These are phyloP conservation scores for Lodderomyces orthopsilosis DNA, from an alignment of 1,139 yeast genomes.

Conservation along the genomic window DNA sequence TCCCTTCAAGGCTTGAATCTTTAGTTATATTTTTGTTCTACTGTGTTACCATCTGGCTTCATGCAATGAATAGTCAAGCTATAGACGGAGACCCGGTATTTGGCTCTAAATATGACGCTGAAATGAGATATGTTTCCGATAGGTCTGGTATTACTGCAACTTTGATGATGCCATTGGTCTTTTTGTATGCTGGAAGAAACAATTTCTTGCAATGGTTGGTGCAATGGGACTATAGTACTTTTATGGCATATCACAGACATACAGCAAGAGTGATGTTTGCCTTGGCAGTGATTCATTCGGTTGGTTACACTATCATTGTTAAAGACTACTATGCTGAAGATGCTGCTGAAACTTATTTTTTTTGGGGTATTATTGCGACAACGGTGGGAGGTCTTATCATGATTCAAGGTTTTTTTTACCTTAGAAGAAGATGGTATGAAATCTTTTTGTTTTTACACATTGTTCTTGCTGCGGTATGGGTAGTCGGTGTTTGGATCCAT, in stretches of 20 bases:
- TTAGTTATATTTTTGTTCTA: conserved; percentile 37
- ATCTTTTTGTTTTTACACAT: conserved; percentile 42
- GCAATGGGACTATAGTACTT: conserved; percentile 38
- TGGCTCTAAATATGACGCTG: conserved; percentile 15
- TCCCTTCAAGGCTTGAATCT: conserved; percentile 29
- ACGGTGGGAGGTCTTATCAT: conserved; percentile 34
- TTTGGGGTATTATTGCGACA: conserved; percentile 30
- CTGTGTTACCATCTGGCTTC: conserved; percentile 41
- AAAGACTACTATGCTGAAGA: conserved; percentile 6
- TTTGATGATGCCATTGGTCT: conserved; percentile 31
- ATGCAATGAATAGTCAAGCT: conserved; percentile 21
- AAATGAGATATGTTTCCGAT: conserved; percentile 29
- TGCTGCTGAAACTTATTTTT: conserved; percentile 7
- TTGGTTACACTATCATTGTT: conserved; percentile 30
- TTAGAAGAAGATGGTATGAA: conserved; percentile 47
- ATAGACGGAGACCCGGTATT: conserved; percentile 21
- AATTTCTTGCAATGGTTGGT: conserved; percentile 43
- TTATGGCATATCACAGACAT: conserved; percentile 39
- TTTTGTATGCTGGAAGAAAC: conserved; percentile 44
- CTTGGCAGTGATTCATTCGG: conserved; percentile 34
- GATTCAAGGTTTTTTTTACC: conserved; percentile 36
- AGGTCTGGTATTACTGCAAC: conserved; percentile 33
- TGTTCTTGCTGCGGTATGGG: conserved; percentile 36
- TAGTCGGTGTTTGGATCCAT: conserved; percentile 45
- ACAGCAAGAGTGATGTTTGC: conserved; percentile 30